These are phyloP conservation scores for Pseudomonodictys pantanalensis DNA, from an alignment of 495 filamentous ascomycete species.

Conservation along the genomic window DNA sequence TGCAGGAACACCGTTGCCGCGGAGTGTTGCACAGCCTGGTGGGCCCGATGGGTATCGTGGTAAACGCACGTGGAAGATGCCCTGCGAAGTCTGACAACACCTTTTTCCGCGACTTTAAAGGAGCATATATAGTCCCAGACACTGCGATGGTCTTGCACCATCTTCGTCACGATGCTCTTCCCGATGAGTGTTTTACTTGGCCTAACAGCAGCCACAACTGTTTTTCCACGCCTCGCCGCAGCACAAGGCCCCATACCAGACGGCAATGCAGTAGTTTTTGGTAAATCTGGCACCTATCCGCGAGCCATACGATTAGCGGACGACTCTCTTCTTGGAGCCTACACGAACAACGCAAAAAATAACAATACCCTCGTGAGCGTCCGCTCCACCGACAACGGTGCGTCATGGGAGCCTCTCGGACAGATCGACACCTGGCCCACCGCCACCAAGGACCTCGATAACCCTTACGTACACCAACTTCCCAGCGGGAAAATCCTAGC, in stretches of 20 bases:
- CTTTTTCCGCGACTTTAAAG: too few relatives aligned
- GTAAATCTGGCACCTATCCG: slow-evolving; percentile 48
- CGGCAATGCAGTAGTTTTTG: slow-evolving; percentile 12
- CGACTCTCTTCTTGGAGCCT: slow-evolving; percentile 46
- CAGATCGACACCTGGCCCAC: slow-evolving; percentile 32
- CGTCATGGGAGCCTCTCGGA: slow-evolving; percentile 43
- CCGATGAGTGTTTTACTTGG: not conserved
- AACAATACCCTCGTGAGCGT: slow-evolving; percentile 42
- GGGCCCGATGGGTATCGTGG: too few relatives aligned
- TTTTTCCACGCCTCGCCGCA: not conserved
- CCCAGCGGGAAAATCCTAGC: slow-evolving; percentile 51
- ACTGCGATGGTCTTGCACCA: too few relatives aligned
- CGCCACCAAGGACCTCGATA: slow-evolving; percentile 55
- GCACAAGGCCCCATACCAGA: slow-evolving; percentile 1
- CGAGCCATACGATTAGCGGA: slow-evolving; percentile 46
- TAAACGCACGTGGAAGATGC: too few relatives aligned
- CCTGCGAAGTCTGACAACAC: too few relatives aligned
- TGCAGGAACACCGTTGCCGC: too few relatives aligned
- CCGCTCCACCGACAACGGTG: slow-evolving; percentile 45
- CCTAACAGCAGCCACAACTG: too few relatives aligned
- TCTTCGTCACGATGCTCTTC: not conserved
- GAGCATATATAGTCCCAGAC: too few relatives aligned
- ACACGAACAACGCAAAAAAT: slow-evolving; percentile 39
- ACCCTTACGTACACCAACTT: slow-evolving; percentile 55
- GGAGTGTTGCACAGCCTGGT: too few relatives aligned